Evolutionary conservation across 345 rosid species (phyloP).

Genomic region (Eucalyptus curtisii): DNA sequence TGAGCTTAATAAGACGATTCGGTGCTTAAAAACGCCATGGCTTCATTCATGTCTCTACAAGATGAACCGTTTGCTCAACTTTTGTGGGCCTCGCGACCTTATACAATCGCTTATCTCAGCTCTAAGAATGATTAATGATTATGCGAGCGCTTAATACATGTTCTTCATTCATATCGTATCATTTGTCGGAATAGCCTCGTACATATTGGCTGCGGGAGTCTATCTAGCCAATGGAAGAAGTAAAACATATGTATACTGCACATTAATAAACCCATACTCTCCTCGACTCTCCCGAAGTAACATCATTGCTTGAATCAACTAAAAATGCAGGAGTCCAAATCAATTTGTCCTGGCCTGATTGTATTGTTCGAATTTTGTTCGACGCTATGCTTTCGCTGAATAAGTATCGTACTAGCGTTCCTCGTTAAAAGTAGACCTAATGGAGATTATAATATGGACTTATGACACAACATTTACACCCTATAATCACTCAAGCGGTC

Average conservation of each 20-base stretch:
- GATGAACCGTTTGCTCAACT: not conserved
- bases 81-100: not conserved
- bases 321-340: not conserved
- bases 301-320: not conserved
- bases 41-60: not conserved
- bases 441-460: not conserved
- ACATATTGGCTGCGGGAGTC: not conserved
- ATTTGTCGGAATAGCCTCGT: not conserved
- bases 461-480: not conserved
- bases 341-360: not conserved
- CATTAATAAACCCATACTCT: not conserved
- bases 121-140: not conserved
- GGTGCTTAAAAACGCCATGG: not conserved
- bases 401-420: not conserved
- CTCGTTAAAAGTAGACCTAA: not conserved
- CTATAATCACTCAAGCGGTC: not conserved
- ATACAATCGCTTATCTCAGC: not conserved
- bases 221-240: not conserved
- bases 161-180: not conserved
- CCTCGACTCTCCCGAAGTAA: not conserved
- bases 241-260: not conserved
- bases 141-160: not conserved
- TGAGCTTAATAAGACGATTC: not conserved
- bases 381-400: not conserved
- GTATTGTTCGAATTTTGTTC: not conserved